Percentiles rank a stretch among this genome's conserved stretches.
phyloP scores from a whole-genome alignment of 768 basidiomycete species.

The Naganishia randhawae region DNA sequence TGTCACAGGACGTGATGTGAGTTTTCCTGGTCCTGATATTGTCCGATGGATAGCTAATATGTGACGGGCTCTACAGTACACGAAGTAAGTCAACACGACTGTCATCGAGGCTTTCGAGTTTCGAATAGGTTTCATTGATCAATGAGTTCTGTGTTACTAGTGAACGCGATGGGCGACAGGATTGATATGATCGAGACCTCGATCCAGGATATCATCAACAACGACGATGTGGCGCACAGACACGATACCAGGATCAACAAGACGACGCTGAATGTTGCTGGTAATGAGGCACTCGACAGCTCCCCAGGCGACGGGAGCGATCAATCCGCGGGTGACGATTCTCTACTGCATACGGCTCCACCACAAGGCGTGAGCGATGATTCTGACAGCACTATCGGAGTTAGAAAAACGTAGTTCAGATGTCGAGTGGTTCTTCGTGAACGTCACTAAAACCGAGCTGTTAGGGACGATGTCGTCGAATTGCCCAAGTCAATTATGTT shows the following conservation, averaged over 20 bases:
- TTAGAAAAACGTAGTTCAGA: not conserved
- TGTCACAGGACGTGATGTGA: conserved; percentile 77
- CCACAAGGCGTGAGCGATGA: conserved; percentile 15
- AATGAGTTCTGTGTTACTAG: conserved; percentile 52
- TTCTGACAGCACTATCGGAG: conserved; percentile 1
- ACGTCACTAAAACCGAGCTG: not conserved
- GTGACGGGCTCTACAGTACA: conserved; percentile 22
- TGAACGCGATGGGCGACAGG: conserved; percentile 86
- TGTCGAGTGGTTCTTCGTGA: not conserved
- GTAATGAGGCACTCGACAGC: too few species aligned
- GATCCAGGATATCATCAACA: conserved; percentile 87
- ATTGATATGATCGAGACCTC: conserved; percentile 84
- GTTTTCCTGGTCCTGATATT: conserved; percentile 55
- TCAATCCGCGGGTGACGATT: not conserved
- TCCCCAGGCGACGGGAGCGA: not conserved
- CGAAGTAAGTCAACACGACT: conserved; percentile 26
- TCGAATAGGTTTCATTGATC: not conserved
- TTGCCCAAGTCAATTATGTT: too few species aligned
- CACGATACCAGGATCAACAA: not conserved
- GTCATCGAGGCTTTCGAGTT: not conserved
- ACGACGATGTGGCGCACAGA: conserved; percentile 52
- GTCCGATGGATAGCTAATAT: conserved; percentile 17
- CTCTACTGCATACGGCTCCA: not conserved
- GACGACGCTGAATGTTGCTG: not conserved
- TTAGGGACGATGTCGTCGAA: too few species aligned